phyloP scores from a whole-genome alignment of 257 asterid genomes.

The Nicotiana tabacum region DNA sequence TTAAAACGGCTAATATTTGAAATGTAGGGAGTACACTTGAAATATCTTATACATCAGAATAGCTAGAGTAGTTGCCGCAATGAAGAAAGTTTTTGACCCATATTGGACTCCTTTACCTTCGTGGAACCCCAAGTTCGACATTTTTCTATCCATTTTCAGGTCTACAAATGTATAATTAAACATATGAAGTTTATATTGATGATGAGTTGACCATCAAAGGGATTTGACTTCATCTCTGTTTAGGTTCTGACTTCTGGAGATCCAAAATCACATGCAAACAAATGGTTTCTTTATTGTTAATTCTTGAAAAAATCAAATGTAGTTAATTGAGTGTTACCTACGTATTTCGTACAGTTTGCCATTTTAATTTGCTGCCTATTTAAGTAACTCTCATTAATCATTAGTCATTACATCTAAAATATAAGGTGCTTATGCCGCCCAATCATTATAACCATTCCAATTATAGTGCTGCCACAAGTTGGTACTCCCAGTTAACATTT shows the following conservation, averaged over 20 bases:
- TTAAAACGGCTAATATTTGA: too few species aligned
- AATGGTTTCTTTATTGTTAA: not conserved
- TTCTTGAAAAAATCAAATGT: not conserved
- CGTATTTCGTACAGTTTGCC: not conserved
- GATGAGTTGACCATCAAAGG: not conserved
- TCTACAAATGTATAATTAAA: not conserved
- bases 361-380: not conserved
- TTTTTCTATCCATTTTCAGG: not conserved
- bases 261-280: conserved; percentile 11
- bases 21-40: too few species aligned
- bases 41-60: too few species aligned
- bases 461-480: not conserved
- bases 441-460: not conserved
- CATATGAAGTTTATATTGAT: not conserved
- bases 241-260: not conserved
- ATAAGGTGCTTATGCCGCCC: not conserved
- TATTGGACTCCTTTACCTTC: not conserved
- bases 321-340: not conserved
- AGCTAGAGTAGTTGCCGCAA: not conserved
- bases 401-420: not conserved
- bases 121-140: not conserved
- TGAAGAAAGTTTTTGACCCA: not conserved
- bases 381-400: not conserved
- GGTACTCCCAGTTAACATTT: not conserved
- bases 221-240: not conserved